Conservation (phyloP, 31 red algal genomes). For the Endocladia muricata region DNA sequence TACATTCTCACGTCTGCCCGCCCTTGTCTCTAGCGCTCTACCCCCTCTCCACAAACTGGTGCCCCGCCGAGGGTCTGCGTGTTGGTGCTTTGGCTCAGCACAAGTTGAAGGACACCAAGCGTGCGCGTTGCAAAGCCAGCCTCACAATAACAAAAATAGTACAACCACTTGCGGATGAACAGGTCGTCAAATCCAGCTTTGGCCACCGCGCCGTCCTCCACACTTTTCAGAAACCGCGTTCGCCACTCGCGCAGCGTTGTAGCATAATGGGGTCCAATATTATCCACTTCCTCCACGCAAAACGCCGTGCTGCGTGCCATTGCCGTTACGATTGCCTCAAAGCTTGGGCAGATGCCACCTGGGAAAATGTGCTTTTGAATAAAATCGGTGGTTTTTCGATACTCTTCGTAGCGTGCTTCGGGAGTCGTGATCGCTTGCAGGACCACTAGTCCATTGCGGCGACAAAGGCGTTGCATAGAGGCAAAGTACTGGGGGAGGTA, state of each 20-base stretch:
- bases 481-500: conserved; percentile 82
- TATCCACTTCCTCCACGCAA: conserved; percentile 65
- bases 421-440: conserved; percentile 94
- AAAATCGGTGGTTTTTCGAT: conserved; percentile 71
- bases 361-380: conserved; percentile 97
- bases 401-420: conserved; percentile 83
- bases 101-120: conserved; percentile 71
- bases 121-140: conserved; percentile 92
- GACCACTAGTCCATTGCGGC: conserved; percentile 52
- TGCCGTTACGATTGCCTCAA: conserved; percentile 69
- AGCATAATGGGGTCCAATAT: conserved; percentile 91
- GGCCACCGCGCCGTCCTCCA: conserved; percentile 31
- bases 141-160: conserved; percentile 97
- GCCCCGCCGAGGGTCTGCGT: conserved; percentile 31
- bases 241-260: conserved; percentile 87
- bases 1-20: no score
- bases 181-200: conserved; percentile 68
- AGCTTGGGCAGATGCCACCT: conserved; percentile 80
- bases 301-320: conserved; percentile 23
- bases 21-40: not conserved
- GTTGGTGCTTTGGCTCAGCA: conserved; percentile 63
- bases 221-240: conserved; percentile 51
- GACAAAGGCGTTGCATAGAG: conserved; percentile 29
- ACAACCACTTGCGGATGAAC: conserved; percentile 90
- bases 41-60: not conserved